Conservation (phyloP, 2,329 filamentous ascomycete genomes). For the Colletotrichum sp. region DNA sequence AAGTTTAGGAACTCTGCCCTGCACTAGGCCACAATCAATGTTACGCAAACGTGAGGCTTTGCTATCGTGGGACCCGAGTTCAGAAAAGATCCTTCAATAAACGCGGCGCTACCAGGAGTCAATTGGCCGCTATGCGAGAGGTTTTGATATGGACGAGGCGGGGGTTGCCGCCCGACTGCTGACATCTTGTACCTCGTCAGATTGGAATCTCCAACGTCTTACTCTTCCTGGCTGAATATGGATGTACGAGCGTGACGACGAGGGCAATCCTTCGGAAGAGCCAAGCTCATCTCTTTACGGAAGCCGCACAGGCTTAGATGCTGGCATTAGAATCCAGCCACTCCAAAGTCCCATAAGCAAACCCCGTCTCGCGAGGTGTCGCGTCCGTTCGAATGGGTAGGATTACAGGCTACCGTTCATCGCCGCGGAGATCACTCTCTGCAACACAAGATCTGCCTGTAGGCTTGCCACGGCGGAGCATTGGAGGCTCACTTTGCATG, state of each 20-base stretch:
- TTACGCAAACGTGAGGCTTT: neutral
- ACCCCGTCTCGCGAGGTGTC: neutral
- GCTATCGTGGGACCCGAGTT: neutral
- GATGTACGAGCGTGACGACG: neutral
- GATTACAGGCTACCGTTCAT: neutral
- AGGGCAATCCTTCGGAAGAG: neutral
- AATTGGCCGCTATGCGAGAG: neutral
- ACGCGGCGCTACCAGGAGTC: neutral
- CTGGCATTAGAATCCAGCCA: neutral
- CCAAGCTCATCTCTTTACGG: neutral
- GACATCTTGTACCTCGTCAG: neutral
- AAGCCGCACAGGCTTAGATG: neutral
- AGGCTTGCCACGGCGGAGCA: neutral
- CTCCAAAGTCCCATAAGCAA: neutral
- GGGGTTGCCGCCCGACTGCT: neutral
- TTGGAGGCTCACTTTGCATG: neutral
- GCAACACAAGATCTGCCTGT: neutral
- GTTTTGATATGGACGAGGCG: neutral
- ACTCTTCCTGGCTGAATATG: neutral
- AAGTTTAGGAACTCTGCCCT: neutral
- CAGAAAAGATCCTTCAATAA: neutral
- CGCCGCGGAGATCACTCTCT: neutral
- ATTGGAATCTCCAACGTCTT: neutral
- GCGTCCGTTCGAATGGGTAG: neutral
- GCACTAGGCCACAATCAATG: neutral